Conservation (phyloP, 2,329 filamentous ascomycete genomes). For the Penicillium vulpinum region DNA sequence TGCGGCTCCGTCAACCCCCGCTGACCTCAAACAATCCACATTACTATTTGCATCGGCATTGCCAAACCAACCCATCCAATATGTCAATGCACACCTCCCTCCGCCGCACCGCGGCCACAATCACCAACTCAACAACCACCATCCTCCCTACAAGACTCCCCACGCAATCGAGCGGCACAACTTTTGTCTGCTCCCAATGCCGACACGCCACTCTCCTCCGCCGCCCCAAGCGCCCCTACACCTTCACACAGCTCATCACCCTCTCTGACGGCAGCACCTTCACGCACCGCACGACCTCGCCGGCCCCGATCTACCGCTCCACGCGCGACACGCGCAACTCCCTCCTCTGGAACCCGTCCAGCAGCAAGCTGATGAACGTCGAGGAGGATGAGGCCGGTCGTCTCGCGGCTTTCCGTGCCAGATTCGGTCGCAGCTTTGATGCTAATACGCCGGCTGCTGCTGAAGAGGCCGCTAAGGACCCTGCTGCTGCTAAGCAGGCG, state of each 20-base stretch:
- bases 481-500: constrained; percentile 24
- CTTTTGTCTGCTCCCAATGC: constrained; percentile 59
- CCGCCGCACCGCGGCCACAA: constrained; percentile 36
- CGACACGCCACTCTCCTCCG: constrained; percentile 82
- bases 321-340: constrained; percentile 88
- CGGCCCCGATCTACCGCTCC: constrained; percentile 58
- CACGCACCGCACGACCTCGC: constrained; percentile 52
- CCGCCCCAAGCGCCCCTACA: constrained; percentile 89
- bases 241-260: constrained; percentile 94
- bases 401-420: constrained; percentile 78
- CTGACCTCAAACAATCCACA: neutral
- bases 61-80: constrained; percentile 1
- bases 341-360: constrained; percentile 84
- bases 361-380: constrained; percentile 77
- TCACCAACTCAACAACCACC: constrained; percentile 33
- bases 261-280: constrained; percentile 87
- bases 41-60: neutral
- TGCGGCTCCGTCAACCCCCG: constrained; percentile 1
- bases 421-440: constrained; percentile 86
- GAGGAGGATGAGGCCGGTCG: constrained; percentile 94
- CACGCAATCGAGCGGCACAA: constrained; percentile 34
- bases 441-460: constrained; percentile 40
- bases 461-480: constrained; percentile 14
- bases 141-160: constrained; percentile 35
- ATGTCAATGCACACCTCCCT: constrained; percentile 41